Evolutionary conservation across 192 early-diverging fungal species (phyloP).

Genomic region (Backusella circina): DNA sequence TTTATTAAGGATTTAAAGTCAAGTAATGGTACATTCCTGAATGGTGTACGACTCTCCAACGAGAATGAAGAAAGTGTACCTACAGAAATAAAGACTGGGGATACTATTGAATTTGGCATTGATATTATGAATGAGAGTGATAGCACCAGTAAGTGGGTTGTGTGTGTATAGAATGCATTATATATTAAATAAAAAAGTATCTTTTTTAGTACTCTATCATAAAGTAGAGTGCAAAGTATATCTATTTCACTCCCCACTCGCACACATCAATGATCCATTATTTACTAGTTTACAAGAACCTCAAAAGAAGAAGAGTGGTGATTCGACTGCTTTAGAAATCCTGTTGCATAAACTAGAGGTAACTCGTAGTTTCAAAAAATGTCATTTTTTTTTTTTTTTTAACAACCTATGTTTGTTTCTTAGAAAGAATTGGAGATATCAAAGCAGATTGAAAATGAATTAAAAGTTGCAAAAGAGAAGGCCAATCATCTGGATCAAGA

Average conservation of each 20-base stretch:
- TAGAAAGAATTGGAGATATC: background rate
- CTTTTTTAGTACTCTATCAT: conserved; percentile 28
- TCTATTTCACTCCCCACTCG: background rate
- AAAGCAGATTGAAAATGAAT: conserved; percentile 7
- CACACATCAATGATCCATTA: conserved; percentile 1
- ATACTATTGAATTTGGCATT: conserved; percentile 72
- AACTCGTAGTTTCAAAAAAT: background rate
- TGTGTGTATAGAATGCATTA: background rate
- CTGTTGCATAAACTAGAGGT: background rate
- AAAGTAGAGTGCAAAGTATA: conserved; percentile 24
- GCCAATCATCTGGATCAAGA: background rate
- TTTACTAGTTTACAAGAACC: conserved; percentile 7
- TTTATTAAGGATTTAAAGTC: conserved; percentile 72
- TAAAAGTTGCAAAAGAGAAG: conserved; percentile 3
- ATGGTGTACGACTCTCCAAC: conserved; percentile 61
- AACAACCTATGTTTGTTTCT: background rate
- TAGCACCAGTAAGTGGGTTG: conserved; percentile 42
- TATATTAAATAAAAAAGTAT: background rate
- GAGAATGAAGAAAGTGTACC: conserved; percentile 59
- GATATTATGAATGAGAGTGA: conserved; percentile 70
- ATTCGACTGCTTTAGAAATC: background rate
- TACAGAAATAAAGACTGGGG: conserved; percentile 54
- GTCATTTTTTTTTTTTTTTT: no score
- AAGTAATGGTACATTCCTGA: conserved; percentile 80
- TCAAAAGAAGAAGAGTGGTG: background rate